Evolutionary conservation across 2,329 filamentous ascomycete genomes (phyloP).

Genomic region (Neoscytalidium dimidiatum): DNA sequence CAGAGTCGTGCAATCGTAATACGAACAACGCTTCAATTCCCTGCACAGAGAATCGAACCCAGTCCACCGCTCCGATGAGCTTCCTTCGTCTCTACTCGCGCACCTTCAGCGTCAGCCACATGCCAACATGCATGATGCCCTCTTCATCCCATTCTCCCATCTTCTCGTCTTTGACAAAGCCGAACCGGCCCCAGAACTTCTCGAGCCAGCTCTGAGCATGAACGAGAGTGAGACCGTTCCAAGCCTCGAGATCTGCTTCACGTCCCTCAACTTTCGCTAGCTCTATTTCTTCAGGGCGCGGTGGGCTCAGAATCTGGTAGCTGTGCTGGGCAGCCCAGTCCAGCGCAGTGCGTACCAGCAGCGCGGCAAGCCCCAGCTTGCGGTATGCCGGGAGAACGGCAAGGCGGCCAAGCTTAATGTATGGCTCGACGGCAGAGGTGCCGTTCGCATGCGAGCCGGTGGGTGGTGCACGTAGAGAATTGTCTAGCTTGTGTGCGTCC

Average conservation of each 20-base stretch:
- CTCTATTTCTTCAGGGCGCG: conserved; percentile 41
- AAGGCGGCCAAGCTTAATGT: conserved; percentile 79
- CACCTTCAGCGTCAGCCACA: conserved; percentile 63
- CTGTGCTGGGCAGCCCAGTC: conserved; percentile 68
- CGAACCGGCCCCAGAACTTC: conserved; percentile 67
- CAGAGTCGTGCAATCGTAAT: background rate
- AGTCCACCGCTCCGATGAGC: background rate
- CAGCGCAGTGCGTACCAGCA: conserved; percentile 68
- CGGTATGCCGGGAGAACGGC: conserved; percentile 69
- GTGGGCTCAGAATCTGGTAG: conserved; percentile 43
- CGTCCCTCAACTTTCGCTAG: conserved; percentile 49
- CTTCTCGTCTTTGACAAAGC: conserved; percentile 56
- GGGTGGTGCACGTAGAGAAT: conserved; percentile 21
- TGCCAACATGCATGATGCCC: conserved; percentile 59
- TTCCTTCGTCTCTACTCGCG: conserved; percentile 10
- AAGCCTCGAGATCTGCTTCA: conserved; percentile 47
- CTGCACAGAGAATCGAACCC: background rate
- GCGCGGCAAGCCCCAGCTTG: conserved; percentile 62
- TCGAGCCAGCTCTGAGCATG: conserved; percentile 74
- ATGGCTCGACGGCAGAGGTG: conserved; percentile 59
- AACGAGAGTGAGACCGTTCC: conserved; percentile 74
- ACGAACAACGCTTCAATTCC: background rate
- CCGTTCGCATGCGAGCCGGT: background rate
- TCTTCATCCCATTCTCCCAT: conserved; percentile 21
- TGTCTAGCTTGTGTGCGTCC: conserved; percentile 26